These are phyloP conservation scores for Xylariaceae sp. DNA, from an alignment of 2,329 filamentous ascomycete species.

Conservation along the genomic window DNA sequence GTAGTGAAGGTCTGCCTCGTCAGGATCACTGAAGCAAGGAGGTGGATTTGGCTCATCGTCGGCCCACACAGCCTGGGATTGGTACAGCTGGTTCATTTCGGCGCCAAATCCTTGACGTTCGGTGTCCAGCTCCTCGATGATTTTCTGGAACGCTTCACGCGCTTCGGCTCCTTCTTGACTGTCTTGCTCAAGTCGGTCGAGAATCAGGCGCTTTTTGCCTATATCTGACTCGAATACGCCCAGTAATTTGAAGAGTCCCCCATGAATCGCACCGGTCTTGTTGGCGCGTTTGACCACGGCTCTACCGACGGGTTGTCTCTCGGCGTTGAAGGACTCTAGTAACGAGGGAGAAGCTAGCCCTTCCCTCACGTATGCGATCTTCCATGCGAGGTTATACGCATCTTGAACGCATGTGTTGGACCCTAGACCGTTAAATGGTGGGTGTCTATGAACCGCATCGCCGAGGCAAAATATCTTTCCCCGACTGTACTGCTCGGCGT, in stretches of 20 bases:
- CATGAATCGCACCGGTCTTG: constrained; percentile 46
- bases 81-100: constrained; percentile 47
- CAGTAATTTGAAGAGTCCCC: constrained; percentile 40
- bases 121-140: constrained; percentile 46
- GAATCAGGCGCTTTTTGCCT: background rate
- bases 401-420: constrained; percentile 56
- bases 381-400: constrained; percentile 53
- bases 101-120: constrained; percentile 33
- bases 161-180: constrained; percentile 33
- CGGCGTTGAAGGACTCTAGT: constrained; percentile 40
- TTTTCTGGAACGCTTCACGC: constrained; percentile 36
- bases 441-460: constrained; percentile 54
- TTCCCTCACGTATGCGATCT: constrained; percentile 44
- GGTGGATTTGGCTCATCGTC: constrained; percentile 33
- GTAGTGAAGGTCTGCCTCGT: constrained; percentile 26
- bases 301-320: constrained; percentile 46
- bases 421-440: constrained; percentile 52
- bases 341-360: constrained; percentile 35
- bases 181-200: constrained; percentile 34
- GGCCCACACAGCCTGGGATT: constrained; percentile 36
- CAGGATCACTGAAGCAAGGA: constrained; percentile 3
- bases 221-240: constrained; percentile 39
- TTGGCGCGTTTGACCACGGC: constrained; percentile 51
- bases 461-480: constrained; percentile 47
- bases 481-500: constrained; percentile 51